Percentiles rank a stretch among this genome's conserved stretches.
phyloP scores from a whole-genome alignment of 2,329 filamentous ascomycete species.

The Zymoseptoria crescenta region DNA sequence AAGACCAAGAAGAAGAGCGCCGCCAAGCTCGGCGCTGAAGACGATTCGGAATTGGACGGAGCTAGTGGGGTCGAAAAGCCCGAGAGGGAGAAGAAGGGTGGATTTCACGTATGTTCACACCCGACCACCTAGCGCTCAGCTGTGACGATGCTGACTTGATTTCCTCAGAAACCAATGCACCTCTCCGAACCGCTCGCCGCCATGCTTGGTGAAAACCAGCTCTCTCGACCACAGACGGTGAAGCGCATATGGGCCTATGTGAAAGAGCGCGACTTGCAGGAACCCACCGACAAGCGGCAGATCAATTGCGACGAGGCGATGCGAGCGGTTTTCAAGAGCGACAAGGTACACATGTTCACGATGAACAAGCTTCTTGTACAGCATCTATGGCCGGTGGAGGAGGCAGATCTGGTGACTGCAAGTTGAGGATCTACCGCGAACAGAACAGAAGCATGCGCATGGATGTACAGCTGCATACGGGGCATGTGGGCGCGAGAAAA shows the following conservation, averaged over 20 bases:
- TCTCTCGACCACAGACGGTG: conserved; percentile 90
- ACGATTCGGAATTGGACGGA: conserved; percentile 65
- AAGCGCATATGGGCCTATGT: conserved; percentile 97
- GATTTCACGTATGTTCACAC: conserved; percentile 63
- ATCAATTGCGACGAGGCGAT: conserved; percentile 89
- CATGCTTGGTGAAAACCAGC: conserved; percentile 63
- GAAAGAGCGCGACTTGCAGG: conserved; percentile 78
- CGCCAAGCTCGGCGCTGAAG: conserved; percentile 69
- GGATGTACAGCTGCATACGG: neutral
- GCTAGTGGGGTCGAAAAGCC: conserved; percentile 35
- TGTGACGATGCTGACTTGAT: conserved; percentile 5
- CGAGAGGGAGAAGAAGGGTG: conserved; percentile 68
- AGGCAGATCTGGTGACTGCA: conserved; percentile 31
- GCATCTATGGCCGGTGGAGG: conserved; percentile 80
- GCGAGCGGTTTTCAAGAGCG: conserved; percentile 84
- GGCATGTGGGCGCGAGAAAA: neutral
- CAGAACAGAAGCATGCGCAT: neutral
- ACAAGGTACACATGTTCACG: conserved; percentile 94
- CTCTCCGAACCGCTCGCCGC: conserved; percentile 63
- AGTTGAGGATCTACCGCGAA: neutral
- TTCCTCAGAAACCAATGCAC: conserved; percentile 58
- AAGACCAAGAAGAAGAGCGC: conserved; percentile 61
- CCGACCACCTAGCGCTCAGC: too few species aligned
- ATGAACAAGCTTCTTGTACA: conserved; percentile 96
- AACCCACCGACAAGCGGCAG: conserved; percentile 82